Evolutionary conservation across 495 filamentous ascomycete genomes (phyloP).

Genomic region (Penicillium canescens): DNA sequence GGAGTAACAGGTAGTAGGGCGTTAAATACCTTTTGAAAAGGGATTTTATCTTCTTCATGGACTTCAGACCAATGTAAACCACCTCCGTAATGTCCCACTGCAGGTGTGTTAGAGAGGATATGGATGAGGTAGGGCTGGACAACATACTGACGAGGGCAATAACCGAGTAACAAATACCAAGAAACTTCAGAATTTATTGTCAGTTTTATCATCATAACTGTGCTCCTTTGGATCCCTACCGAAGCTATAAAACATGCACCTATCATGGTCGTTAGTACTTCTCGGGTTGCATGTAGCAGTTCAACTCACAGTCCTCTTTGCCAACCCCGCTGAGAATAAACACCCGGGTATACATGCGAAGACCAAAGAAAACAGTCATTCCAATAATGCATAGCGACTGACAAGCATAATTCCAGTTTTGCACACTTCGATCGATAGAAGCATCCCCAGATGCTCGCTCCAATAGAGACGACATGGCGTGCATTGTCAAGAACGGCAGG

Average conservation of each 20-base stretch:
- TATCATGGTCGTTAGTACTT: not conserved
- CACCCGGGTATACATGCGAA: slow-evolving; percentile 24
- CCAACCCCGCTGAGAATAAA: slow-evolving; percentile 24
- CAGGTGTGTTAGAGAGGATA: not conserved
- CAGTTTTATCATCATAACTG: not conserved
- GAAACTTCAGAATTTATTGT: slow-evolving; percentile 9
- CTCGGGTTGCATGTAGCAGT: not conserved
- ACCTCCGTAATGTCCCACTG: slow-evolving; percentile 31
- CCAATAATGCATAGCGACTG: slow-evolving; percentile 29
- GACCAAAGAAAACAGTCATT: slow-evolving; percentile 26
- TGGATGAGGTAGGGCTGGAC: not conserved
- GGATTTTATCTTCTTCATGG: slow-evolving; percentile 10
- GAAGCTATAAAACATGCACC: slow-evolving; percentile 4
- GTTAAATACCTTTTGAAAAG: slow-evolving; percentile 22
- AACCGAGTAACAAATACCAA: slow-evolving; percentile 26
- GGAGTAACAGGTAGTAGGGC: not conserved
- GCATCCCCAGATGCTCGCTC: slow-evolving; percentile 5
- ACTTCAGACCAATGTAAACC: slow-evolving; percentile 25
- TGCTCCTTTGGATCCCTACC: not conserved
- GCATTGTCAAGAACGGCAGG: not conserved
- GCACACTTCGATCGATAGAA: slow-evolving; percentile 18
- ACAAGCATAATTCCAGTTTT: slow-evolving; percentile 25
- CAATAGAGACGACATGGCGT: not conserved
- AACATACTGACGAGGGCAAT: slow-evolving; percentile 27
- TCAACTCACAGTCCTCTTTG: slow-evolving; percentile 31